Evolutionary conservation across 345 rosid species (phyloP), one percentile per base, ranked within the genome.

Genomic region (Cardiospermum halicacabum): DNA sequence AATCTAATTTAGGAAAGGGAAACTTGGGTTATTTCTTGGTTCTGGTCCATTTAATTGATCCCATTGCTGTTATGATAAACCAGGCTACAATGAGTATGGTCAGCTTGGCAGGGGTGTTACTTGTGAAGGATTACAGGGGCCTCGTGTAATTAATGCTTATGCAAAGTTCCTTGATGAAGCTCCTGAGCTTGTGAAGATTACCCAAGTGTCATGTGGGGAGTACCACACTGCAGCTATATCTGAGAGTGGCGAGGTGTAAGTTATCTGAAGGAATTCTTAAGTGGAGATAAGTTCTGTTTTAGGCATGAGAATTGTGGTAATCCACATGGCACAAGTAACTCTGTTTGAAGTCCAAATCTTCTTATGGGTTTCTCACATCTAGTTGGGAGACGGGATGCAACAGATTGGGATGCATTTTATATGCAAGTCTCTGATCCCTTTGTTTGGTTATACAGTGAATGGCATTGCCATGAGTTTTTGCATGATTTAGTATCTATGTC

Each of bases 91-190:
- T 69, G 97, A 91, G 74, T 79, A 75, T 75, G 99, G 97, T 69
- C 97, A 91, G 70, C 97, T 94, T 70, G 99, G 99, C 69, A 87
- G 97, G 78, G 99, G 99, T 61, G 3, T 91, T 71, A 89, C 99
- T 55, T 89, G 85, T 76, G 97, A 94, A 83, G 99, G 99, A 72
- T 73, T 94, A 56, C 99, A 91, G 70, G 77, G 87, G 69, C 85
- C 92, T 74, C 89, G 82, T 63, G 72, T 83, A 55, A 82, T 94
- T 71, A 80, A 69, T 75, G 85, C 87, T 62, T 94, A 82, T 76
- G 97, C 96, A 1, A 94, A 76, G 64, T 87, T 81, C 80, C 96
- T 91, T 60, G 99, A 91, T 58, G 97, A 94, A 79, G 90, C 99
- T 65, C 96, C 97, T 19, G 99, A 89, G 75, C 86, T 77, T 31